Evolutionary conservation across 257 asterid genomes (phyloP), one percentile per base, ranked within the genome.

Genomic region (Solanum bulbocastanum): DNA sequence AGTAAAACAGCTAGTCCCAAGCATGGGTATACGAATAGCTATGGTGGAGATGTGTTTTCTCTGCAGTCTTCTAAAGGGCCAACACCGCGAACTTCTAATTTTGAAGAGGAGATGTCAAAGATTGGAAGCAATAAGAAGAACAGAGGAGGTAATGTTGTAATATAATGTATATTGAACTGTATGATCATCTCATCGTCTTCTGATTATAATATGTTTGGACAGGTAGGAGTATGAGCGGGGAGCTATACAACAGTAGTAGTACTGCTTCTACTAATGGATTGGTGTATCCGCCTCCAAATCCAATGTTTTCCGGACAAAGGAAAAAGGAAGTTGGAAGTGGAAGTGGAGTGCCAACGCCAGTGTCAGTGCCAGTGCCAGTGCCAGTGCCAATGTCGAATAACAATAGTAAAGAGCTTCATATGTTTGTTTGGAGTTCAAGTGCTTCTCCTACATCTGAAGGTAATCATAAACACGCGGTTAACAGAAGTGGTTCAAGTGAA

Each of bases 341-440:
- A 8, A 88, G 89, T 74, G 87, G 83, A 16, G 85, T 44, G 0
- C 66, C 83, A 36, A 74, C 83, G 10, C 83, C 65, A 6, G 58
- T 75, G 56, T 4, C 83, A 1, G 20, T 74, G 9, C 84, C 84
- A 7, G 10, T 16, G 69, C 91, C 94, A 12, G 14, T 37, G 32
- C 83, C 83, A 73, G 52, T 44, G 4, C 30, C 36, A 76, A 36
- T 23, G 37, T 0, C 13, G 65, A 83, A 82, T 2, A 93, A 88
- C 16, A 96, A 95, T 2, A 92, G 91, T 23, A 96, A 96, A 91
- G 98, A 96, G 87, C 95, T 95, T 37, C 98, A 96, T 71, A 95
- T 96, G 98, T 95, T 94, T 87, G 98, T 96, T 49, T 96, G 98
- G 98, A 96, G 98, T 82, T 96, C 98, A 62, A 95, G 98, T 86